A percentile compares a stretch with the other conserved stretches of the same genome.
Evolutionary conservation across 2,329 filamentous ascomycete species (phyloP).

Genomic region (Alternaria conjuncta): DNA sequence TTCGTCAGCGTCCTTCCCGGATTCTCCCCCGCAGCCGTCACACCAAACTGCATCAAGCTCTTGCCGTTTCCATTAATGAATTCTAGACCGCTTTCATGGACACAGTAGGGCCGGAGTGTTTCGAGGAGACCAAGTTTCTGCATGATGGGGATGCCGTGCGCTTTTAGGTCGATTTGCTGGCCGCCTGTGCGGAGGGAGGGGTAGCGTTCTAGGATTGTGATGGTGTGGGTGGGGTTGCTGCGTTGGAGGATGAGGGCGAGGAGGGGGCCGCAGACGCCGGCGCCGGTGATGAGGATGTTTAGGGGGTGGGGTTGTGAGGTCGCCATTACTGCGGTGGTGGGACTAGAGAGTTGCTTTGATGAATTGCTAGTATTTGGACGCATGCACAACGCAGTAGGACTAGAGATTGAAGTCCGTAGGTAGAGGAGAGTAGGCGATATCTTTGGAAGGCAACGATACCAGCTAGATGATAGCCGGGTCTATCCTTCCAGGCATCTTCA

Average conservation of each 20-base stretch:
- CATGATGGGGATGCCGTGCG: slow-evolving; percentile 50
- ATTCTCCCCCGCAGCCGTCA: slow-evolving; percentile 49
- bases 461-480: no score
- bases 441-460: not conserved
- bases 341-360: not conserved
- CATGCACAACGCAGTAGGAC: not conserved
- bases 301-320: slow-evolving; percentile 8
- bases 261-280: slow-evolving; percentile 41
- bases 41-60: slow-evolving; percentile 19
- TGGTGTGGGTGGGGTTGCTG: slow-evolving; percentile 42
- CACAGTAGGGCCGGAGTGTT: slow-evolving; percentile 39
- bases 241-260: slow-evolving; percentile 60
- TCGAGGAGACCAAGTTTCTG: slow-evolving; percentile 49
- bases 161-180: slow-evolving; percentile 56
- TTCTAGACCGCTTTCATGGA: slow-evolving; percentile 49
- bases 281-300: slow-evolving; percentile 39
- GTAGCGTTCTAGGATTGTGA: slow-evolving; percentile 54
- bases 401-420: not conserved
- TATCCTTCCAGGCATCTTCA: not conserved
- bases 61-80: slow-evolving; percentile 40
- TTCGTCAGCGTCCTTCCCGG: slow-evolving; percentile 16
- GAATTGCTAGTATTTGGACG: not conserved
- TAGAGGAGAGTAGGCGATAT: no score
- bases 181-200: slow-evolving; percentile 53
- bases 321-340: not conserved